Percentiles rank a stretch among this genome's conserved stretches.
Conservation (phyloP, 257 asterid species). For the Scutellaria baicalensis region DNA sequence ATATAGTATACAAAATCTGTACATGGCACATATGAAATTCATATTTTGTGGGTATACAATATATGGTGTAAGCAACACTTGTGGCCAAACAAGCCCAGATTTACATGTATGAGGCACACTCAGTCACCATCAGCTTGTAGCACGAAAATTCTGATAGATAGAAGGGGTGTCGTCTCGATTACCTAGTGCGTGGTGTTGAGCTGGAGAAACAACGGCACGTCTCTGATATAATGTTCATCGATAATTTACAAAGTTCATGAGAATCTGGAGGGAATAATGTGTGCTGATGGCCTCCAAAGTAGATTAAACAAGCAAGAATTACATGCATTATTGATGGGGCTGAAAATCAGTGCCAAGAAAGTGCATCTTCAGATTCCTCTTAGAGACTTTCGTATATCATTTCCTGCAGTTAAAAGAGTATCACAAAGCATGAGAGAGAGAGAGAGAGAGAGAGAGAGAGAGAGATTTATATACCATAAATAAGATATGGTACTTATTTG, state of each 20-base stretch:
- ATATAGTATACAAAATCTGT: not conserved
- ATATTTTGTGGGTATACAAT: too few species aligned
- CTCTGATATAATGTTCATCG: not conserved
- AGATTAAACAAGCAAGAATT: constrained; percentile 1
- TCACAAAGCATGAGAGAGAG: not conserved
- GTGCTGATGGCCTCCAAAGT: constrained; percentile 3
- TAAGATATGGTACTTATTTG: not conserved
- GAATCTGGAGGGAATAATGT: not conserved
- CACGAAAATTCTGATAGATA: not conserved
- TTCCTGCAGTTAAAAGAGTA: constrained; percentile 35
- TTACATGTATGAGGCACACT: constrained; percentile 11
- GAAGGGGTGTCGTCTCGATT: not conserved
- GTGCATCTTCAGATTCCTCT: not conserved
- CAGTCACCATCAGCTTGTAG: not conserved
- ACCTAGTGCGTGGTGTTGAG: not conserved
- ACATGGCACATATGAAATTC: not conserved
- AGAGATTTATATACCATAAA: too few species aligned
- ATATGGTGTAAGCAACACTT: too few species aligned
- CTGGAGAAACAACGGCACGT: not conserved
- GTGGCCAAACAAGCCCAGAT: too few species aligned
- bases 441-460: not conserved
- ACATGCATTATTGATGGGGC: not conserved
- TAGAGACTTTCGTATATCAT: constrained; percentile 50
- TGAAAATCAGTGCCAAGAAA: not conserved
- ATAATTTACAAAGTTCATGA: not conserved